These are phyloP conservation scores for Yamadazyma siamensis DNA, from an alignment of 1,139 yeast genomes.

Conservation along the genomic window DNA sequence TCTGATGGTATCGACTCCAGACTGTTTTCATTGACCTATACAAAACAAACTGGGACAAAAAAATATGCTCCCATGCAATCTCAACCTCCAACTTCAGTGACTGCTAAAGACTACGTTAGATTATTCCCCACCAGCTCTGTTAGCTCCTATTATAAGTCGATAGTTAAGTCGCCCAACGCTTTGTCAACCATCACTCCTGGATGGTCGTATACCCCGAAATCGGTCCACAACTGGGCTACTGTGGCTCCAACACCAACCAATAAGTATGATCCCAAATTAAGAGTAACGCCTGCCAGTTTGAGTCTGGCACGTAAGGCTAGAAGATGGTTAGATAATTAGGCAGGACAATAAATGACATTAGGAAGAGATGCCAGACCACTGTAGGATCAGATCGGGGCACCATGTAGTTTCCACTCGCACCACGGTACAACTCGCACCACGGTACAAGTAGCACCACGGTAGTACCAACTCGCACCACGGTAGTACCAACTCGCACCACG, in stretches of 20 bases:
- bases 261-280: constrained; percentile 38
- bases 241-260: constrained; percentile 65
- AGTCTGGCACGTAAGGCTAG: constrained; percentile 33
- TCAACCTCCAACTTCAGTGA: constrained; percentile 67
- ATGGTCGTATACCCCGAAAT: constrained; percentile 71
- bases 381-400: too few species aligned
- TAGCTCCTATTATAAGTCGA: constrained; percentile 45
- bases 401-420: too few species aligned
- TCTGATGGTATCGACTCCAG: constrained; percentile 27
- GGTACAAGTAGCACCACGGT: too few species aligned
- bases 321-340: constrained; percentile 28
- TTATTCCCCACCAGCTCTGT: constrained; percentile 66
- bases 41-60: constrained; percentile 69
- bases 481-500: too few species aligned
- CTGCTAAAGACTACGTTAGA: constrained; percentile 63
- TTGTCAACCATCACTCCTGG: constrained; percentile 74
- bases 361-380: too few species aligned
- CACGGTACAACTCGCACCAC: too few species aligned
- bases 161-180: constrained; percentile 41
- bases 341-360: background rate
- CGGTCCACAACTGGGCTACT: constrained; percentile 63
- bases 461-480: too few species aligned
- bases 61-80: constrained; percentile 89
- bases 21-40: constrained; percentile 55
- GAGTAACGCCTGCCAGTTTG: constrained; percentile 38